phyloP scores from a whole-genome alignment of 1,284 basidiomycete genomes.

The Cutaneotrichosporon mucoides region DNA sequence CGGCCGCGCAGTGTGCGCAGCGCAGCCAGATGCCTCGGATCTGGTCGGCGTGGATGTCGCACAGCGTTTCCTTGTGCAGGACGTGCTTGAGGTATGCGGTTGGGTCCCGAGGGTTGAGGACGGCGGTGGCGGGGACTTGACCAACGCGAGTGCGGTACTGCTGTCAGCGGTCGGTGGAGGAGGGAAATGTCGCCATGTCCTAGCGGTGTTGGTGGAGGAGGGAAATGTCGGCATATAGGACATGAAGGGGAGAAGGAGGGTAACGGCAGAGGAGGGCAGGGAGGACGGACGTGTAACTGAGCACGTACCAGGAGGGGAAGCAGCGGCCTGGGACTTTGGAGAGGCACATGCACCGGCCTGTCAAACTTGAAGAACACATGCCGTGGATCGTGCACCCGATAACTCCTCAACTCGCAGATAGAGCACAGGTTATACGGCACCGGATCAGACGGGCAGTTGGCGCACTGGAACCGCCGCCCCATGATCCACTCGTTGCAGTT shows the following conservation, averaged over 20 bases:
- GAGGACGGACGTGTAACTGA: no score
- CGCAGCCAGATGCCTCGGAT: slow-evolving; percentile 81
- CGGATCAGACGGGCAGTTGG: slow-evolving; percentile 48
- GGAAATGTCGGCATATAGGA: no score
- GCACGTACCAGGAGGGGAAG: slow-evolving; percentile 57
- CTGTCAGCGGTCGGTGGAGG: no score
- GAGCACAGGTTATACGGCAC: slow-evolving; percentile 58
- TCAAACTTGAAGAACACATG: slow-evolving; percentile 83
- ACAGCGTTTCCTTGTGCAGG: slow-evolving; percentile 55
- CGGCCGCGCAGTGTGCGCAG: slow-evolving; percentile 74
- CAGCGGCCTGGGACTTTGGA: slow-evolving; percentile 61
- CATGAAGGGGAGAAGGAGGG: no score
- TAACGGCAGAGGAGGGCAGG: no score
- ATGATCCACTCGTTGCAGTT: slow-evolving; percentile 47
- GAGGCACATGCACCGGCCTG: slow-evolving; percentile 64
- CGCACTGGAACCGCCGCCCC: slow-evolving; percentile 48
- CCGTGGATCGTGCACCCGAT: slow-evolving; percentile 69
- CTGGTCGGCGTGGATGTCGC: slow-evolving; percentile 47
- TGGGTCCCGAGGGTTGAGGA: slow-evolving; percentile 60
- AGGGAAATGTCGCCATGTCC: no score
- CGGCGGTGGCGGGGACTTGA: slow-evolving; percentile 50
- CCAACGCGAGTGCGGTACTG: slow-evolving; percentile 63
- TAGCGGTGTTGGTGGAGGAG: no score
- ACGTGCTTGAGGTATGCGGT: slow-evolving; percentile 64
- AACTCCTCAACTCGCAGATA: slow-evolving; percentile 70